Evolutionary conservation across 805 yeast genomes (phyloP).

Genomic region (Saccharomycopsis fibuligera): DNA sequence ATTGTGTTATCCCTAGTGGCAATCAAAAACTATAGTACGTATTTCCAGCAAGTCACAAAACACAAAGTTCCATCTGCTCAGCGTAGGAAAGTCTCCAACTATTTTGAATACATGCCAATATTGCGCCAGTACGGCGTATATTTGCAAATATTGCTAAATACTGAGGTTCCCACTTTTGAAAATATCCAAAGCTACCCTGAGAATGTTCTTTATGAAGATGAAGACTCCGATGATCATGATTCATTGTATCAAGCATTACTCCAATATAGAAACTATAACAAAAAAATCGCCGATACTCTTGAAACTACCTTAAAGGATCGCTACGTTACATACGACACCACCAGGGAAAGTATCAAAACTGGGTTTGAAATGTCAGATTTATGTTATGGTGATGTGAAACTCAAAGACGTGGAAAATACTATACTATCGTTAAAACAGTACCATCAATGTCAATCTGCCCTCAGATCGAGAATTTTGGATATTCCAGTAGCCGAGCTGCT

Average conservation of each 20-base stretch:
- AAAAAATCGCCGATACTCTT: no score
- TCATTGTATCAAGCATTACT: neutral
- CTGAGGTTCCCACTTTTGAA: neutral
- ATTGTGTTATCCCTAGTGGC: neutral
- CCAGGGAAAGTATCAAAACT: no score
- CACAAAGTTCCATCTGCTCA: no score
- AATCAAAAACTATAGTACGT: neutral
- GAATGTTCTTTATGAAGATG: neutral
- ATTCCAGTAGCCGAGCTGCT: no score
- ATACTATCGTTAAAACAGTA: neutral
- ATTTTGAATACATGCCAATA: no score
- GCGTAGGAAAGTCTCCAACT: no score
- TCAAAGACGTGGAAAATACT: neutral
- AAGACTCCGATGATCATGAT: neutral
- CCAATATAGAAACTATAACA: neutral
- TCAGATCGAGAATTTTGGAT: slow-evolving; percentile 4
- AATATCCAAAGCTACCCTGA: neutral
- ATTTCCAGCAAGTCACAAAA: neutral
- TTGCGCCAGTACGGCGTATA: no score
- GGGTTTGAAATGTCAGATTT: no score
- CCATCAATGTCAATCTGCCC: slow-evolving; percentile 5
- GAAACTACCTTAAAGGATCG: no score
- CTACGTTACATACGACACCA: no score
- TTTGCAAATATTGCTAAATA: neutral
- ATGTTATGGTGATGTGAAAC: no score